Percentiles rank a stretch among this genome's conserved stretches.
Evolutionary conservation across 306 rosid species (phyloP).

Genomic region (Vigna angularis): DNA sequence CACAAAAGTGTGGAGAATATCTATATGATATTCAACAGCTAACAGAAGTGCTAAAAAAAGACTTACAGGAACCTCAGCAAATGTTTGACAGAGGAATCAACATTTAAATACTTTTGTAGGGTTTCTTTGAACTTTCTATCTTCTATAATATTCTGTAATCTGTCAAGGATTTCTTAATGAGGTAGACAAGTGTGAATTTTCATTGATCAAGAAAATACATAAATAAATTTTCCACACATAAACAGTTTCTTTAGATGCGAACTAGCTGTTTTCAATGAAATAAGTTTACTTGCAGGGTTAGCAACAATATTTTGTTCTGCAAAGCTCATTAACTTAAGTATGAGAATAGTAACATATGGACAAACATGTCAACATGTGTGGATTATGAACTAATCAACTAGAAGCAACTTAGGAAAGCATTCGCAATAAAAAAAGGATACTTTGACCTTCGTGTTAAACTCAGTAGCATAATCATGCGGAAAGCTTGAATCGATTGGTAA

Average conservation of each 20-base stretch:
- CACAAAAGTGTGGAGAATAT: constrained; percentile 40
- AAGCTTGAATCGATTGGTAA: constrained; percentile 73
- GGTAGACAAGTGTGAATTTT: constrained; percentile 31
- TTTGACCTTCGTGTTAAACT: constrained; percentile 68
- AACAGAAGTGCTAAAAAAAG: constrained; percentile 37
- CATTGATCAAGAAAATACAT: constrained; percentile 25
- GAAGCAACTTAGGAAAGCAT: constrained; percentile 15
- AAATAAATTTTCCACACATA: constrained; percentile 10
- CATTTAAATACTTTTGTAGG: constrained; percentile 51
- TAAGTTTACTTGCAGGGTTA: constrained; percentile 9
- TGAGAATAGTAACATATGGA: neutral
- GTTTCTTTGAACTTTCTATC: constrained; percentile 70
- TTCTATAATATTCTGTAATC: constrained; percentile 69
- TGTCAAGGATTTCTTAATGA: constrained; percentile 65
- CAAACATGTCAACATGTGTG: constrained; percentile 32
- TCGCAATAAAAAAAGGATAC: constrained; percentile 70
- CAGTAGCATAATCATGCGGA: constrained; percentile 71
- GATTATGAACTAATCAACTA: neutral
- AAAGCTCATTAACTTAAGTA: constrained; percentile 29
- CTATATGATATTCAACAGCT: constrained; percentile 18
- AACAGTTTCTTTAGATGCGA: neutral
- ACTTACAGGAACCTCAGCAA: constrained; percentile 84
- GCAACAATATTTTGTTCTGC: constrained; percentile 28
- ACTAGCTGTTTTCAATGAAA: constrained; percentile 22
- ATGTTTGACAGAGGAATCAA: constrained; percentile 70